Evolutionary conservation across 2,329 filamentous ascomycete species (phyloP).

Genomic region (Neopestalotiopsis sp.): DNA sequence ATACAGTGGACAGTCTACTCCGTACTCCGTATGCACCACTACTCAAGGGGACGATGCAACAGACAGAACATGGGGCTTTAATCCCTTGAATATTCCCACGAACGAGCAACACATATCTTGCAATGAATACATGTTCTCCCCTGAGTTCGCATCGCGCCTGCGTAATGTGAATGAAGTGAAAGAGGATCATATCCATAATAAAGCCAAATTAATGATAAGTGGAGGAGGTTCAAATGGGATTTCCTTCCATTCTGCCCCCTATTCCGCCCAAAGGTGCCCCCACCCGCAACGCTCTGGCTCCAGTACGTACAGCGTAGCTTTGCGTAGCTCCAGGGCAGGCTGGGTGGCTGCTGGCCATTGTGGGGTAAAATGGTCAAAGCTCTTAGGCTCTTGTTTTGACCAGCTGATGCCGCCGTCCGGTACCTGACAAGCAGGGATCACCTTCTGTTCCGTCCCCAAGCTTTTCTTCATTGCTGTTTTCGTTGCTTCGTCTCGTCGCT

Average conservation of each 20-base stretch:
- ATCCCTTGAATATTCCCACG: too few relatives aligned
- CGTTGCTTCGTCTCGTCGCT: background rate
- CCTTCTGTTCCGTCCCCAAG: background rate
- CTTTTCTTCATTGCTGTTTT: background rate
- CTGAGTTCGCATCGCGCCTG: background rate
- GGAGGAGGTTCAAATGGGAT: background rate
- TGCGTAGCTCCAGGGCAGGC: too few relatives aligned
- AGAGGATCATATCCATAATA: background rate
- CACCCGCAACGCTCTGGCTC: slow-evolving; percentile 8
- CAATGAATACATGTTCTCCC: background rate
- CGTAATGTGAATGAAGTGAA: background rate
- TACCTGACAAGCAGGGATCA: slow-evolving; percentile 13
- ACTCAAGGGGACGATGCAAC: too few relatives aligned
- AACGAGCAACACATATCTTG: too few relatives aligned
- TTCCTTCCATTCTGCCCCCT: background rate
- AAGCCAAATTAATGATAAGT: background rate
- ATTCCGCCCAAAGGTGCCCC: background rate
- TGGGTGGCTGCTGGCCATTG: background rate
- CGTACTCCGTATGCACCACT: too few relatives aligned
- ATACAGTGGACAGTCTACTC: background rate
- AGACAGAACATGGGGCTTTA: too few relatives aligned
- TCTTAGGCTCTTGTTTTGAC: background rate
- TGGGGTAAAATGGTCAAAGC: slow-evolving; percentile 8
- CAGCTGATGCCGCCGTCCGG: slow-evolving; percentile 8
- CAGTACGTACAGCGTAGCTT: too few relatives aligned